Evolutionary conservation across 2,329 filamentous ascomycete genomes (phyloP), one percentile per base, ranked within the genome.

Genomic region (Fusarium vanettenii): DNA sequence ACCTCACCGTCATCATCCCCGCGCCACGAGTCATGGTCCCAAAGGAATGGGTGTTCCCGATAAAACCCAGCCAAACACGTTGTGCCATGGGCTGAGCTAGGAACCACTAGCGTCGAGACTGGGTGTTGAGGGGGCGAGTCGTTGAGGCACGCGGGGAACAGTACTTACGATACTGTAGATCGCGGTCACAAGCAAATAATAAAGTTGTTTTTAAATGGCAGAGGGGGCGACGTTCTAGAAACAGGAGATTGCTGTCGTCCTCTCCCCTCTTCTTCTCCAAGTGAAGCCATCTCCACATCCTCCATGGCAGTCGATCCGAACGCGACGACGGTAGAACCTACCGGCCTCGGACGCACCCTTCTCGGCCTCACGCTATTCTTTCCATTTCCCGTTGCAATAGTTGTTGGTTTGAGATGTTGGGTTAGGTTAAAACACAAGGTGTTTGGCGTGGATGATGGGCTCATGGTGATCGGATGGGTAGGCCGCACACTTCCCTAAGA

Each of bases 271-370:
- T 31, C 27, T 20, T 14, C 11, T 5, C 25, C 10, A 14, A 20
- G 27, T 55, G 27, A 55, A 55, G 48, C 48, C 5, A 55, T 55
- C 27, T 10, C 48, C 48, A 31, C 48, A n/a, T 39, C 35, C 22
- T n/a, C 56, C 31, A 67, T 67, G 64, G 48, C 64, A 45, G 35
- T 63, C 25, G 64, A 67, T 31, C 64, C 64, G 20, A 43, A 56
- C 27, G 45, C 64, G 31, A 67, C 64, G 7, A 48, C 57, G 45
- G 27, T 67, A 20, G 25, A 27, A 20, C 64, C 64, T 14, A 56
- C 35, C 13, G 64, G 64, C 8, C 27, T 67, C 35, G 57, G 64
- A 29, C 45, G 27, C 1, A 33, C 37, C 2, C 64, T 67, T 29
- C 27, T 67, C 20, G 29, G 20, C 3, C 37, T 67, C 9, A 35